Conservation (phyloP, 164 flowering plant genomes). For the grape (Vitis vinifera) region ASM3070453v1 NC_081811.1:27107001-27107500, state of each 20-base stretch:
- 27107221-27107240: not conserved
- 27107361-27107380: not conserved
- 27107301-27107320: not conserved
- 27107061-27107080: too few relatives aligned
- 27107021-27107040: too few relatives aligned
- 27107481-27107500: too few relatives aligned
- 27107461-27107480: not conserved
- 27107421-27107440: not conserved
- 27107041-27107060: too few relatives aligned
- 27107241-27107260: not conserved
- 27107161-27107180: not conserved
- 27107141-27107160: not conserved
- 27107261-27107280: not conserved
- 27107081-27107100: too few relatives aligned
- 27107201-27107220: not conserved
- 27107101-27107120: too few relatives aligned
- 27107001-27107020: too few relatives aligned
- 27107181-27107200: not conserved
- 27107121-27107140: not conserved
- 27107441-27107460: not conserved
- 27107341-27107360: not conserved
- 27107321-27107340: not conserved
- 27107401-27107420: not conserved
- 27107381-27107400: not conserved
- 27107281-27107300: not conserved